Base-by-base conservation (phyloP, 495 filamentous ascomycete species). In the Margaritispora aquatica region DNA sequence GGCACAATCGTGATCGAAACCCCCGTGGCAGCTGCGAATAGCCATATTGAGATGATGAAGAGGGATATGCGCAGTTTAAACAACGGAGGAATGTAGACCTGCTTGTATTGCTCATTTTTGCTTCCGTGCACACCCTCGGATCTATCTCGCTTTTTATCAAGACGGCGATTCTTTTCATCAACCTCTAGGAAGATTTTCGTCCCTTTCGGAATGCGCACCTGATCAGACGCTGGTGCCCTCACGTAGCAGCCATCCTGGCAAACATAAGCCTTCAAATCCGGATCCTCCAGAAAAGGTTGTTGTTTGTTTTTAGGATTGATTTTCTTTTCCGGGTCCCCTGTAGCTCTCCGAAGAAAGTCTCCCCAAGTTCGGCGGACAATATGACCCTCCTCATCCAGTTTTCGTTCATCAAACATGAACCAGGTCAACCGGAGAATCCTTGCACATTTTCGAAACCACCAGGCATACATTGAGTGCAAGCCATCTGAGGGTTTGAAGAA, bases 391-490 rank as follows among this genome's bases (percentile, higher is more conserved):
- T 99, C 94, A 48, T 97, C 93, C 15, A 77, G 65, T 38, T 79
- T 78, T 63, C 87, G 81, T 50, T 96, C 88, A 1, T 87, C 89
- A 64, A 99, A 96, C 62, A 99, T 82, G 69, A 99, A 99, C 74
- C 91, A 85, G 17, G 89, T 90, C 59, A 99, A 74, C 48, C 94
- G 81, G 21, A 99, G 74, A 55, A 79, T 73, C 21, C 89, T 80
- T 1, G 92, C 93, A 68, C 92, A 97, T 62, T 82, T 82, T 60
- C 86, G 87, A 72, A 99, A 96, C 92, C 93, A 97, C 94, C 94
- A 97, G 44, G 82, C 84, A 68, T 96, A 99, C 75, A 96, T 83
- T 26, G 77, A 77, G 60, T 95, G 88, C 8, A 99, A 73, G 2
- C 81, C 86, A 64, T 94, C 87, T 26, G 89, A 88, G 2, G 94